phyloP scores from a whole-genome alignment of 176 grass and related monocot genomes.

The Triticum dicoccoides region DNA sequence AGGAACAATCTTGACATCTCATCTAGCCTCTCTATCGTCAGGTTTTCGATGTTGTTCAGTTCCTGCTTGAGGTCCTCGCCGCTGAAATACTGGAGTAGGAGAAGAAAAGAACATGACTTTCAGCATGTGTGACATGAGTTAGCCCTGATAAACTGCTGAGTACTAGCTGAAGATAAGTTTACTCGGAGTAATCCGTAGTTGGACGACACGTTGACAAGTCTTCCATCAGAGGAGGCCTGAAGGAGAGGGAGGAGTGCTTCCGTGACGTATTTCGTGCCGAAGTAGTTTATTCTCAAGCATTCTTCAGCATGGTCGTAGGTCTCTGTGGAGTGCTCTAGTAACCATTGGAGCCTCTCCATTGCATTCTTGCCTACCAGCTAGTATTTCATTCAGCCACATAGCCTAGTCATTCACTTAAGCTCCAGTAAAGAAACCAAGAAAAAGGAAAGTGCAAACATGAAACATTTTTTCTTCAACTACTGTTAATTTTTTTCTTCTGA shows the following conservation, averaged over 20 bases:
- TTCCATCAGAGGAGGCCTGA: conserved; percentile 38
- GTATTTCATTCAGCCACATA: not conserved
- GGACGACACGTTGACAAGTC: conserved; percentile 64
- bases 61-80: conserved; percentile 30
- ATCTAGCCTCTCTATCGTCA: conserved; percentile 37
- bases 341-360: conserved; percentile 27
- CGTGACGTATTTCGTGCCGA: conserved; percentile 46
- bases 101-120: not conserved
- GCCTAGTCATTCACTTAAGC: not conserved
- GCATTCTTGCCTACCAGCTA: not conserved
- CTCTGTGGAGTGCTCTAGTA: conserved; percentile 32
- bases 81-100: conserved; percentile 28
- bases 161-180: not conserved
- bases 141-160: not conserved
- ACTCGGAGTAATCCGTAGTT: conserved; percentile 45
- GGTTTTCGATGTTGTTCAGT: conserved; percentile 13
- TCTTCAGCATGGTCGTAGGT: conserved; percentile 54
- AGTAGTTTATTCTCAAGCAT: conserved; percentile 69
- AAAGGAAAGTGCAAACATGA: not conserved
- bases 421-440: not conserved
- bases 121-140: not conserved
- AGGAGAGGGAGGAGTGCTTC: conserved; percentile 58
- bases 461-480: not conserved
- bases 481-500: not conserved
- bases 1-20: conserved; percentile 48